Percentiles rank a stretch among this genome's conserved stretches.
phyloP scores from a whole-genome alignment of 495 filamentous ascomycete species.

The Hypomontagnella monticulosa region DNA sequence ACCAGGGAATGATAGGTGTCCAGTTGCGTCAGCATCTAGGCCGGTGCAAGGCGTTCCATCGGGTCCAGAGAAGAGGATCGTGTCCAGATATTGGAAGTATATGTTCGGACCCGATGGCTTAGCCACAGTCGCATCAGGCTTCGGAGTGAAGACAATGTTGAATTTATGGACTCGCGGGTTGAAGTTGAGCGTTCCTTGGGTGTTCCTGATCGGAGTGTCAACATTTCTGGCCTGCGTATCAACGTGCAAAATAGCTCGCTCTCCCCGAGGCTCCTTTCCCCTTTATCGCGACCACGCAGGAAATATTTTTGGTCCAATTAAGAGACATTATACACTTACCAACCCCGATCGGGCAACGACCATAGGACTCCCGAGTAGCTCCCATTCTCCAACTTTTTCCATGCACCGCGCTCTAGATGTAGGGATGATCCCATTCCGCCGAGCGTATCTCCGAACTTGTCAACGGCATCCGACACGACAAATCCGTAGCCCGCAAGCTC shows the following conservation, averaged over 20 bases:
- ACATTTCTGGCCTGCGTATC: background rate
- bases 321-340: conserved; percentile 52
- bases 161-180: conserved; percentile 80
- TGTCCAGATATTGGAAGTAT: conserved; percentile 70
- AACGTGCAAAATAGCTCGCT: background rate
- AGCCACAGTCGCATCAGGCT: conserved; percentile 60
- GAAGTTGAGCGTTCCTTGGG: conserved; percentile 78
- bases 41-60: conserved; percentile 75
- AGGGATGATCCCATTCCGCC: conserved; percentile 75
- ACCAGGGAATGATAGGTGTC: conserved; percentile 61
- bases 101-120: conserved; percentile 72
- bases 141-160: conserved; percentile 64
- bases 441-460: conserved; percentile 79
- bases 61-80: conserved; percentile 73
- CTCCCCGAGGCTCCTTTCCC: no score
- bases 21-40: conserved; percentile 70
- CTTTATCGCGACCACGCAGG: no score
- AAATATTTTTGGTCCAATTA: background rate
- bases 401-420: conserved; percentile 68
- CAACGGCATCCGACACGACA: conserved; percentile 65
- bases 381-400: conserved; percentile 65
- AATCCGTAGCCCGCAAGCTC: conserved; percentile 77
- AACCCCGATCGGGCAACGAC: conserved; percentile 77
- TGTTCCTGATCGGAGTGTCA: conserved; percentile 51
- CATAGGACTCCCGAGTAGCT: conserved; percentile 73